phyloP scores from a whole-genome alignment of 2,329 filamentous ascomycete species.

The Microdochium bolleyi region DNA sequence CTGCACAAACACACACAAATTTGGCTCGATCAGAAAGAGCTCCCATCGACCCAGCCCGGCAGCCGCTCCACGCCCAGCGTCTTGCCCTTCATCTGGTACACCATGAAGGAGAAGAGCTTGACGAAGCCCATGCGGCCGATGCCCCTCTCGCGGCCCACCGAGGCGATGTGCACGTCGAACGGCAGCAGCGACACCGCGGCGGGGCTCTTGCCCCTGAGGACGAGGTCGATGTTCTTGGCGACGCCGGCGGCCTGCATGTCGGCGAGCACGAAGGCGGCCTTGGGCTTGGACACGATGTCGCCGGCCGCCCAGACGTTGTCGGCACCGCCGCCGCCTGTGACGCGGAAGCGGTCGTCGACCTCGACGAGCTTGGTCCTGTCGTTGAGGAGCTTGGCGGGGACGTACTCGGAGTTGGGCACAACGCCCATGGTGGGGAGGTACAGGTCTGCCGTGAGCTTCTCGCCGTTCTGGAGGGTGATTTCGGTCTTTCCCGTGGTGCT shows the following conservation, averaged over 20 bases:
- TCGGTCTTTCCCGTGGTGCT: constrained; percentile 35
- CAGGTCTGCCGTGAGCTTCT: constrained; percentile 42
- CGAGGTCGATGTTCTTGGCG: constrained; percentile 43
- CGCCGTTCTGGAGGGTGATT: constrained; percentile 36
- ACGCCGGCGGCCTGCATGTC: constrained; percentile 43
- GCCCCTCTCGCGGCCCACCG: constrained; percentile 41
- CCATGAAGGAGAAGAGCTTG: constrained; percentile 40
- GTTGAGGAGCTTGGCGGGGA: constrained; percentile 35
- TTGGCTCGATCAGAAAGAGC: constrained; percentile 22
- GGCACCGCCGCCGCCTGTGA: constrained; percentile 26
- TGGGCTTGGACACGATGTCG: constrained; percentile 42
- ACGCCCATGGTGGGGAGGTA: constrained; percentile 50
- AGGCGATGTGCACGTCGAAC: constrained; percentile 39
- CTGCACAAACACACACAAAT: too few relatives aligned
- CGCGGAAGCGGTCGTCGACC: constrained; percentile 42
- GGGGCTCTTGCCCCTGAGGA: constrained; percentile 34
- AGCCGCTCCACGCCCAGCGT: constrained; percentile 37
- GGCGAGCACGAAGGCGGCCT: constrained; percentile 32
- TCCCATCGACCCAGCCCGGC: constrained; percentile 38
- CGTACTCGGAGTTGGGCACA: constrained; percentile 44
- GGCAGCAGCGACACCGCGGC: constrained; percentile 35
- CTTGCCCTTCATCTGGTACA: constrained; percentile 43
- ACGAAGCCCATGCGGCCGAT: constrained; percentile 38
- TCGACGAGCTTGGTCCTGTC: constrained; percentile 31
- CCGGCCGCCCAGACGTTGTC: constrained; percentile 44